Conservation (phyloP, 768 basidiomycete species). For the Filobasidium floriforme region DNA sequence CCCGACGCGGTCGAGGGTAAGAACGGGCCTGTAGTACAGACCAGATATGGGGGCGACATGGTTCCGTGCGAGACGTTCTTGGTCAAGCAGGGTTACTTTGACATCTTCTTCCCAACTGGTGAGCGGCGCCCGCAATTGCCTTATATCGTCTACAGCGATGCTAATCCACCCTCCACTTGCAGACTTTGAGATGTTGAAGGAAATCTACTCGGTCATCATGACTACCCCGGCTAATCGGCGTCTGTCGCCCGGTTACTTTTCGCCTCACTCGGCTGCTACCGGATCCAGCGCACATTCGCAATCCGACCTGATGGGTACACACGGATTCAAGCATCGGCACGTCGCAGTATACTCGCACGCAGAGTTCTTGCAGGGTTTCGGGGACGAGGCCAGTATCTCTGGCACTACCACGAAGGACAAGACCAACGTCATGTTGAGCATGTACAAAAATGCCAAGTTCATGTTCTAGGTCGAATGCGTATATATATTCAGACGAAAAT, state of each 20-base stretch:
- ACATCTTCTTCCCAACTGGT: slow-evolving; percentile 93
- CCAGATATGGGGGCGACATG: slow-evolving; percentile 71
- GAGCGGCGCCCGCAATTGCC: slow-evolving; percentile 13
- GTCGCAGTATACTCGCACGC: slow-evolving; percentile 75
- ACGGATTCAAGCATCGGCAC: slow-evolving; percentile 68
- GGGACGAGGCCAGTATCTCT: slow-evolving; percentile 51
- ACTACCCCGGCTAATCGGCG: slow-evolving; percentile 31
- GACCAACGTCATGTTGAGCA: slow-evolving; percentile 79
- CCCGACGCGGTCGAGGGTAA: slow-evolving; percentile 74
- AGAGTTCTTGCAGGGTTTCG: slow-evolving; percentile 82
- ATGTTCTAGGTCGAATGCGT: slow-evolving; percentile 54
- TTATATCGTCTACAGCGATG: background rate
- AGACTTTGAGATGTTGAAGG: slow-evolving; percentile 69
- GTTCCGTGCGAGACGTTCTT: slow-evolving; percentile 84
- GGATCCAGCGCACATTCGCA: slow-evolving; percentile 38
- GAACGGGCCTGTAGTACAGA: slow-evolving; percentile 90
- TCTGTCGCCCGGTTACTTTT: slow-evolving; percentile 28
- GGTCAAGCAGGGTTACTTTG: slow-evolving; percentile 92
- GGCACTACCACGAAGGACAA: slow-evolving; percentile 68
- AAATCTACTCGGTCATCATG: slow-evolving; percentile 82
- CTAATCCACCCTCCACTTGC: background rate
- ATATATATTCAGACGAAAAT: background rate
- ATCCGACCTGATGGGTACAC: slow-evolving; percentile 62
- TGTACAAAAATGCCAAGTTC: slow-evolving; percentile 89
- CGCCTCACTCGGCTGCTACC: slow-evolving; percentile 27